These are phyloP conservation scores for Penicillium sp. DNA, from an alignment of 2,329 filamentous ascomycete genomes.

Conservation along the genomic window DNA sequence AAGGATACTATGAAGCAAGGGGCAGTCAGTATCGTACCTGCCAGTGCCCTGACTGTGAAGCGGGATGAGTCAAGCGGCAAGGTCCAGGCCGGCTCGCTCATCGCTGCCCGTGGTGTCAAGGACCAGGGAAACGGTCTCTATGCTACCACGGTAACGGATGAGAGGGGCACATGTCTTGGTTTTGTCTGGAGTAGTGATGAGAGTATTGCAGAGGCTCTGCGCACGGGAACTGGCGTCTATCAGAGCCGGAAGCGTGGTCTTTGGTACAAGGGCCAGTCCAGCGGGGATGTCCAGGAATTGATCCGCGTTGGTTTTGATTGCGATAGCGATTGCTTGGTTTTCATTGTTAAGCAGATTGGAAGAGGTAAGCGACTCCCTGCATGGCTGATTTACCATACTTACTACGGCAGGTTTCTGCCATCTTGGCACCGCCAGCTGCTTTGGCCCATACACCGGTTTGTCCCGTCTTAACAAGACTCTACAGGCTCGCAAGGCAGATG, in stretches of 20 bases:
- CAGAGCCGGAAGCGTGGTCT: slow-evolving; percentile 93
- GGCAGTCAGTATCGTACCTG: slow-evolving; percentile 76
- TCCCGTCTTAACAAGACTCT: slow-evolving; percentile 87
- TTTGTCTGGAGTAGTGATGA: slow-evolving; percentile 93
- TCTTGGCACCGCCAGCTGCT: slow-evolving; percentile 88
- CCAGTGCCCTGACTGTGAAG: slow-evolving; percentile 70
- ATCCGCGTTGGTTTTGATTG: slow-evolving; percentile 86
- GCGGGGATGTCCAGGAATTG: slow-evolving; percentile 90
- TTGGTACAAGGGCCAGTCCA: slow-evolving; percentile 96
- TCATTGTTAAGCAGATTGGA: slow-evolving; percentile 87
- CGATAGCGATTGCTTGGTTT: slow-evolving; percentile 89
- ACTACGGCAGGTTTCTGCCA: slow-evolving; percentile 77
- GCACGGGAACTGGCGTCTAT: slow-evolving; percentile 84
- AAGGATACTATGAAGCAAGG: slow-evolving; percentile 53
- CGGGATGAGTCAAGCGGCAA: slow-evolving; percentile 61
- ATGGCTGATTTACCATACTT: slow-evolving; percentile 13
- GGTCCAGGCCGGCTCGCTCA: slow-evolving; percentile 71
- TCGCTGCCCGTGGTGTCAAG: slow-evolving; percentile 76
- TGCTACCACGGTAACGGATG: slow-evolving; percentile 89
- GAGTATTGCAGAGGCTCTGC: slow-evolving; percentile 84
- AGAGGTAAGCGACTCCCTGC: slow-evolving; percentile 53
- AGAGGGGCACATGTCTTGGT: slow-evolving; percentile 81
- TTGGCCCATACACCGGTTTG: slow-evolving; percentile 81
- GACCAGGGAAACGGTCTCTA: slow-evolving; percentile 84
- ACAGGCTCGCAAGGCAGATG: slow-evolving; percentile 76